A percentile compares a stretch with the other conserved stretches of the same genome.
These are phyloP conservation scores for Raffaelea deltoideospora DNA, from an alignment of 2,329 filamentous ascomycete genomes.

Conservation along the genomic window DNA sequence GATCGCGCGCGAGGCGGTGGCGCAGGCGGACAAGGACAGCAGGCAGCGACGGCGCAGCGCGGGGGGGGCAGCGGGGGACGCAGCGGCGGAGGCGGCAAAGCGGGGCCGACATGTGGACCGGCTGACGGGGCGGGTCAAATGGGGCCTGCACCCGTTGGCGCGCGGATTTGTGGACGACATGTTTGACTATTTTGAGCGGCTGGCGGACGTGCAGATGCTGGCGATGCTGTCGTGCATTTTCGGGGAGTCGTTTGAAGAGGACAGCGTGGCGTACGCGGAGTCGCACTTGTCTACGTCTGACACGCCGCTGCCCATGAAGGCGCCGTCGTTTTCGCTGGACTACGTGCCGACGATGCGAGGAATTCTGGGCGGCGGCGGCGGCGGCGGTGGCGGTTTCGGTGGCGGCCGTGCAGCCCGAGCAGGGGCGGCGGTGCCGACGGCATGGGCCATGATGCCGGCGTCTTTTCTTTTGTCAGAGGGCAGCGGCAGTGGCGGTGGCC, in stretches of 20 bases:
- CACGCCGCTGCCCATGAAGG: constrained; percentile 49
- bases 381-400: neutral
- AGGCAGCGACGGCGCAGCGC: neutral
- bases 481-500: neutral
- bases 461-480: no score
- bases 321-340: constrained; percentile 49
- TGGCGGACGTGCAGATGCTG: constrained; percentile 53
- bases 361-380: neutral
- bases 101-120: constrained; percentile 1
- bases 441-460: no score
- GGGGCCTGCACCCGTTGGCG: constrained; percentile 51
- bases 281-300: constrained; percentile 41
- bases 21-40: constrained; percentile 19
- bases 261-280: constrained; percentile 46
- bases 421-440: no score
- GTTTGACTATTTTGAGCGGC: constrained; percentile 47
- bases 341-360: constrained; percentile 40
- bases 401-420: no score
- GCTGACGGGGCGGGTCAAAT: constrained; percentile 48
- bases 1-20: constrained; percentile 48
- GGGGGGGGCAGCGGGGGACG: constrained; percentile 1
- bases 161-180: constrained; percentile 44
- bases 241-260: constrained; percentile 40
- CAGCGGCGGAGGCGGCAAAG: neutral
- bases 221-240: constrained; percentile 59